Conservation (phyloP, 176 grass and related monocot species). For the Alloteropsis semialata region DNA sequence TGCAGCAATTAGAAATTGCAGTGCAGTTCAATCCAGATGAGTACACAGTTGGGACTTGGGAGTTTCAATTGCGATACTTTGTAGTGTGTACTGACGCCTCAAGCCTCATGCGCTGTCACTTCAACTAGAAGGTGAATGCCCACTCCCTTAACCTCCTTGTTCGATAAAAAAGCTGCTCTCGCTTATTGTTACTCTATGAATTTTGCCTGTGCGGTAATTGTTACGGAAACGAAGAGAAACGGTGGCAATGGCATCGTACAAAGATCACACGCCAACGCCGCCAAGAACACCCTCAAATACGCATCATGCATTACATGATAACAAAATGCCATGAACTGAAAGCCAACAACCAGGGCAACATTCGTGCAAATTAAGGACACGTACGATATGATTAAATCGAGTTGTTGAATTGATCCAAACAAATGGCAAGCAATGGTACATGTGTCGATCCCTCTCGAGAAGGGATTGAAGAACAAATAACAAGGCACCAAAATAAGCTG, state of each 20-base stretch:
- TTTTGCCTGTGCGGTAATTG: not conserved
- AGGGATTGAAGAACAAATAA: slow-evolving; percentile 21
- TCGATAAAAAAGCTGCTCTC: not conserved
- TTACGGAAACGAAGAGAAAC: not conserved
- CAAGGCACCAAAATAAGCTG: slow-evolving; percentile 10
- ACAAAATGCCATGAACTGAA: not conserved
- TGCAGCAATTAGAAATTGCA: not conserved
- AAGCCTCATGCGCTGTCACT: not conserved
- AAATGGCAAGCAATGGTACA: slow-evolving; percentile 42
- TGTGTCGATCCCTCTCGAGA: slow-evolving; percentile 19
- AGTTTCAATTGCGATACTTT: too few species aligned
- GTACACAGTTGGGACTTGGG: too few species aligned
- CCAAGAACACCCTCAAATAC: not conserved
- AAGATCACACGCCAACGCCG: not conserved
- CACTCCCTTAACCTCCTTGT: not conserved
- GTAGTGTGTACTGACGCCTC: not conserved
- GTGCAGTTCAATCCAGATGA: not conserved
- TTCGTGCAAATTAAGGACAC: not conserved
- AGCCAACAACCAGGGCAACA: not conserved
- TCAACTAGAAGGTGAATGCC: not conserved
- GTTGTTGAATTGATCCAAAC: slow-evolving; percentile 31
- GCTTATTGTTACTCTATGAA: not conserved
- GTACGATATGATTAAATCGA: not conserved
- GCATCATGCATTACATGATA: not conserved
- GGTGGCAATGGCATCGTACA: too few species aligned